Conservation (phyloP, 495 filamentous ascomycete species). For the Letharia lupina region DNA sequence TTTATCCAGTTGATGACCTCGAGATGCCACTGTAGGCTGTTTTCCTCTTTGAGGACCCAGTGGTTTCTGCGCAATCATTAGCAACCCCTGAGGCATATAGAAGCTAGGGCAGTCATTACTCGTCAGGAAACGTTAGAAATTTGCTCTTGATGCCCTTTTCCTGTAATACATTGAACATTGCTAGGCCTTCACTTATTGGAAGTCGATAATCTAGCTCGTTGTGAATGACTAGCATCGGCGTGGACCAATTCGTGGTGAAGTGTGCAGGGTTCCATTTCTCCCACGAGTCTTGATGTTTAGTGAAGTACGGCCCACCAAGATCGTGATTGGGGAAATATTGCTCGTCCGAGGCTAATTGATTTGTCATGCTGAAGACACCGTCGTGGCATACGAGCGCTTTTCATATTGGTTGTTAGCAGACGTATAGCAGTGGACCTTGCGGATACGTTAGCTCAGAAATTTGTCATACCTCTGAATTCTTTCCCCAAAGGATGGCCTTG, state of each 20-base stretch:
- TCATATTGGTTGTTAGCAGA: conserved; percentile 54
- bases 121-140: conserved; percentile 75
- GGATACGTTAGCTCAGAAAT: neutral
- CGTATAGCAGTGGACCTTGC: conserved; percentile 40
- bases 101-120: conserved; percentile 22
- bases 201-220: conserved; percentile 87
- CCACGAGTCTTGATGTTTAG: conserved; percentile 60
- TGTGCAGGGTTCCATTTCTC: conserved; percentile 73
- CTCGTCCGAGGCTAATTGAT: conserved; percentile 71
- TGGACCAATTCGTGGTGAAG: conserved; percentile 65
- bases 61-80: conserved; percentile 38
- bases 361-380: conserved; percentile 73
- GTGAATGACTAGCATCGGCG: conserved; percentile 83
- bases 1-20: conserved; percentile 87
- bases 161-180: conserved; percentile 85
- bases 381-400: conserved; percentile 80
- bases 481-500: conserved; percentile 42
- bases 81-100: neutral
- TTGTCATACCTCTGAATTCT: conserved; percentile 13
- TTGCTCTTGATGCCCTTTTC: conserved; percentile 44
- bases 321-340: conserved; percentile 85
- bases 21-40: conserved; percentile 83
- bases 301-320: conserved; percentile 68
- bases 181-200: conserved; percentile 72
- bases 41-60: conserved; percentile 91